phyloP scores from a whole-genome alignment of 2,329 filamentous ascomycete species.

The Samsoniella hepiali region DNA sequence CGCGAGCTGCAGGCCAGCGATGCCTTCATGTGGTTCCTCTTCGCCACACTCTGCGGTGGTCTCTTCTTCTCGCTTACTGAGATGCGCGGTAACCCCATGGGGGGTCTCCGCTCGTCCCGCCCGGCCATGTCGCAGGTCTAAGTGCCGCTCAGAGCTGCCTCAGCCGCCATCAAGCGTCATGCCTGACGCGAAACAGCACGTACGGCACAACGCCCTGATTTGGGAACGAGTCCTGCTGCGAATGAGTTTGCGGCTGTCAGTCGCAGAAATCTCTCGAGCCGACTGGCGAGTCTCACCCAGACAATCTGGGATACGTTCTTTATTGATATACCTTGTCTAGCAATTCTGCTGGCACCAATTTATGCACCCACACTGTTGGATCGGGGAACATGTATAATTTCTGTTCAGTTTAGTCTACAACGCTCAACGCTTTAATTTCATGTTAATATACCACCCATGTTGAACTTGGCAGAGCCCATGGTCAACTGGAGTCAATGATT shows the following conservation, averaged over 20 bases:
- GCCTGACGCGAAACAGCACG: background rate
- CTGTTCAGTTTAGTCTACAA: background rate
- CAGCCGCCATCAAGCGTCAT: background rate
- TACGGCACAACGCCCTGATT: background rate
- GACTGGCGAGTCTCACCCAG: no score
- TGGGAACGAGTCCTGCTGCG: background rate
- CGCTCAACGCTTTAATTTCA: background rate
- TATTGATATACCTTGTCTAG: background rate
- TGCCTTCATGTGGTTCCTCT: conserved; percentile 79
- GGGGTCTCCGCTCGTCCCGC: conserved; percentile 41
- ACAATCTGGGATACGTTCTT: no score
- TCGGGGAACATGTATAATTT: background rate
- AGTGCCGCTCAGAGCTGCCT: conserved; percentile 9
- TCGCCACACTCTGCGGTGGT: conserved; percentile 56
- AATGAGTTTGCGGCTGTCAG: background rate
- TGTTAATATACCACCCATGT: conserved; percentile 10
- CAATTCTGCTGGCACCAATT: no score
- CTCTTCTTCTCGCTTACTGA: conserved; percentile 54
- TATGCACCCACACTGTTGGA: background rate
- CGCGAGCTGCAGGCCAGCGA: conserved; percentile 70
- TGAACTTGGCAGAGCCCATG: background rate
- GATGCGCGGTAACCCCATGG: conserved; percentile 43
- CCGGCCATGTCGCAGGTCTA: conserved; percentile 56
- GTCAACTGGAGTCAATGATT: background rate
- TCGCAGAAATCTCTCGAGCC: background rate